Evolutionary conservation across 768 basidiomycete genomes (phyloP).

Genomic region (Mycena amicta): DNA sequence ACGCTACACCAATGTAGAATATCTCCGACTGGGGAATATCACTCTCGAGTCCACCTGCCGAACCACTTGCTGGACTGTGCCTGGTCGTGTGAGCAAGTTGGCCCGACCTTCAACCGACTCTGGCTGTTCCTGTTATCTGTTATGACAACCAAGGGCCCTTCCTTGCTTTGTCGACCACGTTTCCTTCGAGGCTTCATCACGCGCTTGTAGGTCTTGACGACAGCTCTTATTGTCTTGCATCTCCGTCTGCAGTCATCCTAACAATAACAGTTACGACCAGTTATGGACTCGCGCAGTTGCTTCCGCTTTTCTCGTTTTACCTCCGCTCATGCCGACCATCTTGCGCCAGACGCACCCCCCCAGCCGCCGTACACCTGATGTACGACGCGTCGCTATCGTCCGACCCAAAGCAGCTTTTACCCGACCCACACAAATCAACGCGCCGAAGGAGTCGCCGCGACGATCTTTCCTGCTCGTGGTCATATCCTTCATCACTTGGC

Average conservation of each 20-base stretch:
- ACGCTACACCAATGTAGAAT: too few relatives aligned
- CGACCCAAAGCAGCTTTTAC: neutral
- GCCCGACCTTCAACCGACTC: too few relatives aligned
- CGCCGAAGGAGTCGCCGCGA: neutral
- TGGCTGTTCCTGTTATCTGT: neutral
- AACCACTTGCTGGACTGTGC: too few relatives aligned
- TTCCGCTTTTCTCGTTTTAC: neutral
- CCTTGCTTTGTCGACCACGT: too few relatives aligned
- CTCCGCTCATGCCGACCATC: neutral
- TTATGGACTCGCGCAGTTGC: neutral
- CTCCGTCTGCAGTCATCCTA: neutral
- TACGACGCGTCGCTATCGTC: neutral
- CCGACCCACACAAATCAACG: too few relatives aligned
- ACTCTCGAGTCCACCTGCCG: too few relatives aligned
- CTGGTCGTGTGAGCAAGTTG: too few relatives aligned
- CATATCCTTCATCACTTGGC: neutral
- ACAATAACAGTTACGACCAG: neutral
- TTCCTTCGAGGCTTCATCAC: too few relatives aligned
- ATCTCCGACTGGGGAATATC: too few relatives aligned
- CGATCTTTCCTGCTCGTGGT: neutral
- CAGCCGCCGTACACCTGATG: neutral
- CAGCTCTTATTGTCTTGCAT: slow-evolving; percentile 1
- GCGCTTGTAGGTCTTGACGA: too few relatives aligned
- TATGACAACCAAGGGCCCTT: neutral
- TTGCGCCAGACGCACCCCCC: slow-evolving; percentile 1